phyloP scores from a whole-genome alignment of 805 yeast genomes.

The Priceomyces haplophilus region DNA sequence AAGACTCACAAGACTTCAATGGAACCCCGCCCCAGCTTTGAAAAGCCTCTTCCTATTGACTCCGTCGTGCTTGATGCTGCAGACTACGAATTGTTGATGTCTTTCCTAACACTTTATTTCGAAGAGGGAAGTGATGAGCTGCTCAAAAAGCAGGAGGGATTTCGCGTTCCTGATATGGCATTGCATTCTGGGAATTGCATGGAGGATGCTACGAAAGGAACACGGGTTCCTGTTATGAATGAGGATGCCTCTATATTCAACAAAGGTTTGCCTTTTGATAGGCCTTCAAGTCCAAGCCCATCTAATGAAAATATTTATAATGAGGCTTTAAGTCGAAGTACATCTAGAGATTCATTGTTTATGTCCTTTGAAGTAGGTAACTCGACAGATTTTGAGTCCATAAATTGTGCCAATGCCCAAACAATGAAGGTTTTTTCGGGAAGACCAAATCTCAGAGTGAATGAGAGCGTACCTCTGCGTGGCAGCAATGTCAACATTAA shows the following conservation, averaged over 20 bases:
- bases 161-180: neutral
- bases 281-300: too few relatives aligned
- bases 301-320: neutral
- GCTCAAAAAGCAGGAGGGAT: neutral
- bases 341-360: slow-evolving; percentile 3
- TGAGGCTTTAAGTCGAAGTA: slow-evolving; percentile 5
- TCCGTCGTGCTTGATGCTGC: neutral
- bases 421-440: neutral
- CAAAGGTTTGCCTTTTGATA: too few relatives aligned
- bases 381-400: slow-evolving; percentile 1
- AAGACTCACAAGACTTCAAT: neutral
- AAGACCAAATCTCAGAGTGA: neutral
- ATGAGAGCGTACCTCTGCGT: neutral
- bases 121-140: neutral
- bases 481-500: neutral
- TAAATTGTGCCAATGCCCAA: slow-evolving; percentile 2
- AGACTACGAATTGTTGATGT: neutral
- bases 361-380: neutral
- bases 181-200: too few relatives aligned
- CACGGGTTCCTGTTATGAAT: too few relatives aligned
- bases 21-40: neutral
- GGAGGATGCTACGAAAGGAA: too few relatives aligned
- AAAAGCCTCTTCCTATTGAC: neutral
- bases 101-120: neutral
- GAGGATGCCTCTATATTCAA: too few relatives aligned